A percentile compares a stretch with the other conserved stretches of the same genome.
These are phyloP conservation scores for Thelephora terrestris DNA, from an alignment of 1,284 basidiomycete species.

Conservation along the genomic window DNA sequence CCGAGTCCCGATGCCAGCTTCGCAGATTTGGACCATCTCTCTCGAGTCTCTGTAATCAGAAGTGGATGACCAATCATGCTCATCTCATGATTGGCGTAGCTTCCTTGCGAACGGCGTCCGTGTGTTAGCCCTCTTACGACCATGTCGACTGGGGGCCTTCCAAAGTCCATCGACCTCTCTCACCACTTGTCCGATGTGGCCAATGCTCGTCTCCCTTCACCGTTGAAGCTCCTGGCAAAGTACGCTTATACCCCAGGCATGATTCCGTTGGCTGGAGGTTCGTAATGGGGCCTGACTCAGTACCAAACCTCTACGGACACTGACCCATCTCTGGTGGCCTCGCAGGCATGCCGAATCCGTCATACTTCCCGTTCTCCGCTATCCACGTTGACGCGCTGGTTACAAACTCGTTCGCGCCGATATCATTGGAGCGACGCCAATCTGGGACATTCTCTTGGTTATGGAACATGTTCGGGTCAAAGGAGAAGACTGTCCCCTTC, in stretches of 20 bases:
- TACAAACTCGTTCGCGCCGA: constrained; percentile 25
- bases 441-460: constrained; percentile 46
- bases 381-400: constrained; percentile 38
- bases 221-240: constrained; percentile 55
- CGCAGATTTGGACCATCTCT: no score
- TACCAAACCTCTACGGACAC: not conserved
- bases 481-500: constrained; percentile 37
- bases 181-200: constrained; percentile 52
- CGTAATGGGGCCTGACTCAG: constrained; percentile 8
- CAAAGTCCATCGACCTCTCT: constrained; percentile 43
- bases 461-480: constrained; percentile 51
- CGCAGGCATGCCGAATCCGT: constrained; percentile 48
- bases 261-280: constrained; percentile 51
- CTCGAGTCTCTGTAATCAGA: no score
- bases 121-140: not conserved
- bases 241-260: constrained; percentile 41
- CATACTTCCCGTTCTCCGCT: constrained; percentile 54
- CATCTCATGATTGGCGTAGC: not conserved
- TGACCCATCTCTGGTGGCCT: not conserved
- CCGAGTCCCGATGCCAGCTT: no score
- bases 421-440: constrained; percentile 17
- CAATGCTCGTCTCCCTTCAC: constrained; percentile 40
- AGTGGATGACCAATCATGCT: no score
- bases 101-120: not conserved
- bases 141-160: constrained; percentile 25